Evolutionary conservation across 257 asterid species (phyloP).

Genomic region (Plantago major): DNA sequence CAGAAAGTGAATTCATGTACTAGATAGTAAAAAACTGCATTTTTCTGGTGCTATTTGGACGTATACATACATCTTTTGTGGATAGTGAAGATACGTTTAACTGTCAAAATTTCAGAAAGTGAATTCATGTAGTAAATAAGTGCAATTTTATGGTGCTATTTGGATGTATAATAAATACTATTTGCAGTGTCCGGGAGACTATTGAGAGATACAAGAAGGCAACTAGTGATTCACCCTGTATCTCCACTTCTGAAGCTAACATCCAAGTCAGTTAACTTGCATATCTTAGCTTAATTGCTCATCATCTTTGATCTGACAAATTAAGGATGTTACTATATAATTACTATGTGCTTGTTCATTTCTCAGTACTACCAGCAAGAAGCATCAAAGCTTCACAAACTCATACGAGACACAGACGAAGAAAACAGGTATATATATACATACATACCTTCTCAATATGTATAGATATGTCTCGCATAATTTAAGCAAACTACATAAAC

Average conservation of each 20-base stretch:
- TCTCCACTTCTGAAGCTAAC: constrained; percentile 79
- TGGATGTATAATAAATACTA: no score
- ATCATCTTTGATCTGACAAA: no score
- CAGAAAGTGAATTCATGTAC: no score
- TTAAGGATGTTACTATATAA: not conserved
- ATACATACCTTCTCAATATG: not conserved
- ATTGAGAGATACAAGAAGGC: constrained; percentile 89
- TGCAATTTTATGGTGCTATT: no score
- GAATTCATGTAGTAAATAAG: no score
- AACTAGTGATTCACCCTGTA: constrained; percentile 55
- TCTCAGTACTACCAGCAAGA: constrained; percentile 82
- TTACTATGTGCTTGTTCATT: constrained; percentile 5
- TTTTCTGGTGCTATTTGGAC: no score
- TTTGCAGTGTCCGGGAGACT: constrained; percentile 74
- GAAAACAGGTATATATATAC: constrained; percentile 68
- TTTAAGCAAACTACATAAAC: no score
- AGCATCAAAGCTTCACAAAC: constrained; percentile 57
- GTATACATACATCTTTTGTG: no score
- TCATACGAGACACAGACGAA: constrained; percentile 52
- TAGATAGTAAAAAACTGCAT: no score
- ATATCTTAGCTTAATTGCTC: not conserved
- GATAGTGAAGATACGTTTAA: no score
- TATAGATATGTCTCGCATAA: no score
- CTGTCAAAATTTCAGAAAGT: no score
- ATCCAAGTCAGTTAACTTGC: constrained; percentile 43